Percentiles rank a stretch among this genome's conserved stretches.
Conservation (phyloP, 371 early-diverging fungal species). For the Mucor lusitanicus region DNA sequence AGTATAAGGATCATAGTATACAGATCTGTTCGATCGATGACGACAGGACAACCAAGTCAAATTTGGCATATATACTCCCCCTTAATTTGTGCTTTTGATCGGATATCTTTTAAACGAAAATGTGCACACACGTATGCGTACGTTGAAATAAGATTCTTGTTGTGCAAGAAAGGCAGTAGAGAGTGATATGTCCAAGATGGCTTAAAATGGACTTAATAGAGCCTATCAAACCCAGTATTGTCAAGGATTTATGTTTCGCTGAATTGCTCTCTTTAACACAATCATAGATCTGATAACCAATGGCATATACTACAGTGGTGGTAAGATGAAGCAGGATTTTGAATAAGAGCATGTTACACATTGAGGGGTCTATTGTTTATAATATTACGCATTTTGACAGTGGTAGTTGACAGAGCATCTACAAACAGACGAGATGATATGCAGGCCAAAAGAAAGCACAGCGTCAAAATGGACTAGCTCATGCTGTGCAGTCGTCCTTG, state of each 20-base stretch:
- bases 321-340: no score
- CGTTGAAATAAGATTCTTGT: background rate
- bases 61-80: background rate
- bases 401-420: slow-evolving; percentile 13
- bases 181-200: background rate
- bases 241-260: background rate
- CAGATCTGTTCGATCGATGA: slow-evolving; percentile 2
- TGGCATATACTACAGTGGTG: no score
- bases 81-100: slow-evolving; percentile 13
- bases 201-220: background rate
- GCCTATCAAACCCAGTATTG: no score
- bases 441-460: slow-evolving; percentile 10
- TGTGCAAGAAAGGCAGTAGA: background rate
- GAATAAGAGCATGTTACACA: background rate
- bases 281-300: background rate
- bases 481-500: background rate
- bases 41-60: background rate
- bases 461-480: background rate
- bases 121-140: background rate
- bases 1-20: background rate
- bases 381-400: slow-evolving; percentile 9
- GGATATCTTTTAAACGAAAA: background rate
- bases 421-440: background rate
- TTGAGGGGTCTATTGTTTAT: background rate
- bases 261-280: background rate